A percentile compares a stretch with the other conserved stretches of the same genome.
Evolutionary conservation across 768 basidiomycete genomes (phyloP).

Genomic region (Leccinum arenicola): DNA sequence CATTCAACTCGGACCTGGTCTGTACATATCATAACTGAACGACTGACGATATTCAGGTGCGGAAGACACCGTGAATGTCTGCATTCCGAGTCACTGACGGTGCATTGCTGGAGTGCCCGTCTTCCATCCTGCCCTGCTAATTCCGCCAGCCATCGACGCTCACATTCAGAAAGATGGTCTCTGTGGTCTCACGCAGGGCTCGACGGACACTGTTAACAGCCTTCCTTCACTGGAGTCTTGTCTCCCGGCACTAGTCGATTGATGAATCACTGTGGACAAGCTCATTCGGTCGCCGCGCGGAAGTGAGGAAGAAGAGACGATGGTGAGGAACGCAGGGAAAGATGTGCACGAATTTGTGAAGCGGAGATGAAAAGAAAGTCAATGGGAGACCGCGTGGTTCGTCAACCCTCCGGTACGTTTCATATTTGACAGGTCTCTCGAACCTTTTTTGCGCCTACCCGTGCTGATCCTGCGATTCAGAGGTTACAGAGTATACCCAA

Average conservation of each 20-base stretch:
- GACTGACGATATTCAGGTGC: constrained; percentile 88
- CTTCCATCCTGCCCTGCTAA: constrained; percentile 51
- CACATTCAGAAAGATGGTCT: constrained; percentile 74
- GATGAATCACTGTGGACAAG: constrained; percentile 64
- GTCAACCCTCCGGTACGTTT: constrained; percentile 55
- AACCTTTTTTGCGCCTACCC: not conserved
- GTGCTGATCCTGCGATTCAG: constrained; percentile 34
- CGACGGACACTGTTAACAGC: constrained; percentile 49
- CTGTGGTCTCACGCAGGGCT: constrained; percentile 81
- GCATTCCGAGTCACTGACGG: not conserved
- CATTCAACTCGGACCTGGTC: constrained; percentile 45
- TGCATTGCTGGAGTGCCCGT: constrained; percentile 68
- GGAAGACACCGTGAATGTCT: constrained; percentile 7
- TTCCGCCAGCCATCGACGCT: constrained; percentile 47
- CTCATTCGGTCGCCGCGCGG: constrained; percentile 53
- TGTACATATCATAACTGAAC: constrained; percentile 63
- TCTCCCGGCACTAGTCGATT: constrained; percentile 63
- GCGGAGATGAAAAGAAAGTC: constrained; percentile 61
- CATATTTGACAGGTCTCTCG: too few relatives aligned
- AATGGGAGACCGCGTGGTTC: constrained; percentile 92
- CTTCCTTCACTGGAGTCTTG: constrained; percentile 57
- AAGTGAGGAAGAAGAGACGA: constrained; percentile 49
- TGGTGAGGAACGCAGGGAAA: constrained; percentile 48
- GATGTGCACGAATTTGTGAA: constrained; percentile 65
- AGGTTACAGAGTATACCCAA: constrained; percentile 43